phyloP scores from a whole-genome alignment of 2,329 filamentous ascomycete genomes.

The Pseudocercospora cruenta region DNA sequence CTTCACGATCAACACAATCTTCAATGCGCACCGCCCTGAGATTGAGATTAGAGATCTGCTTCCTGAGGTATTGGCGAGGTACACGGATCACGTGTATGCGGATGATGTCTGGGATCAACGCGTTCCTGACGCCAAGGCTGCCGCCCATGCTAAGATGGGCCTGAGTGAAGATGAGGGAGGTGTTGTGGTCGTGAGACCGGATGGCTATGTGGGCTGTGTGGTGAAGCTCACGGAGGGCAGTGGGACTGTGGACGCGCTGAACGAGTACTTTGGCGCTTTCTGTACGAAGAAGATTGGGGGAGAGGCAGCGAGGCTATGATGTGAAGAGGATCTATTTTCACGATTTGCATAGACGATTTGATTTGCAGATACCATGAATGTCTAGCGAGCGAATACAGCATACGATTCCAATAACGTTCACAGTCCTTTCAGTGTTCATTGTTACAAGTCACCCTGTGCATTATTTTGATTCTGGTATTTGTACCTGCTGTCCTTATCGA shows the following conservation, averaged over 20 bases:
- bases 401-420: neutral
- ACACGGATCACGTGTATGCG: conserved; percentile 81
- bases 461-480: neutral
- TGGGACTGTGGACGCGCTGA: conserved; percentile 80
- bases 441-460: too few relatives aligned
- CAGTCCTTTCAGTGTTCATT: too few relatives aligned
- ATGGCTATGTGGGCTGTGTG: conserved; percentile 83
- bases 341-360: neutral
- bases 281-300: conserved; percentile 61
- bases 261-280: conserved; percentile 79
- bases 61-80: conserved; percentile 71
- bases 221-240: conserved; percentile 73
- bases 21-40: conserved; percentile 67
- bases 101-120: conserved; percentile 77
- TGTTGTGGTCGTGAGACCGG: conserved; percentile 81
- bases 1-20: conserved; percentile 77
- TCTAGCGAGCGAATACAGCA: neutral
- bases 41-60: conserved; percentile 74
- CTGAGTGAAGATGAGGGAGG: conserved; percentile 73
- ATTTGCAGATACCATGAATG: neutral
- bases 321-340: neutral
- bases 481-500: neutral
- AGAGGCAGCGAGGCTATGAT: conserved; percentile 34
- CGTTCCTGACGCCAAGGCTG: conserved; percentile 69
- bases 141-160: conserved; percentile 87